Evolutionary conservation across 805 yeast genomes (phyloP).

Genomic region (Saturnispora zaruensis): DNA sequence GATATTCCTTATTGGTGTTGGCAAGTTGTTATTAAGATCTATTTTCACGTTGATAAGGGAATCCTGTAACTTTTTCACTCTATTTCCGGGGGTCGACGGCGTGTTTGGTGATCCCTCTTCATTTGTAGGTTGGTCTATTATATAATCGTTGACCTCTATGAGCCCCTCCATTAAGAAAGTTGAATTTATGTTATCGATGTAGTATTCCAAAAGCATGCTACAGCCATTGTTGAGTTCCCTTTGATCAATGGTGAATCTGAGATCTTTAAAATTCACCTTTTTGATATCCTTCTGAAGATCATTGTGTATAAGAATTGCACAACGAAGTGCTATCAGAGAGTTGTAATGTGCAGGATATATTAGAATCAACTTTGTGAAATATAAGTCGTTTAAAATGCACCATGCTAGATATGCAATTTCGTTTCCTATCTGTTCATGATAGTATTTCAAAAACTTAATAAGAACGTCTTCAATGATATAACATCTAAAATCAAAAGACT

Average conservation of each 20-base stretch:
- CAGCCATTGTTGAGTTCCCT: conserved; percentile 14
- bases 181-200: conserved; percentile 23
- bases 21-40: conserved; percentile 15
- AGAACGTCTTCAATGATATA: conserved; percentile 59
- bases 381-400: conserved; percentile 68
- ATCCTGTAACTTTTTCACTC: conserved; percentile 20
- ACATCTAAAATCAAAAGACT: conserved; percentile 72
- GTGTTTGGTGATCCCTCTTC: not conserved
- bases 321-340: conserved; percentile 57
- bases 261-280: conserved; percentile 5
- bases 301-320: conserved; percentile 35
- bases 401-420: conserved; percentile 52
- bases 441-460: conserved; percentile 49
- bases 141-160: conserved; percentile 14
- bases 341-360: conserved; percentile 69
- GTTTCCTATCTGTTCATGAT: conserved; percentile 16
- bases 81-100: conserved; percentile 6
- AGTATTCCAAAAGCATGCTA: conserved; percentile 26
- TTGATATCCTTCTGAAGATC: conserved; percentile 15
- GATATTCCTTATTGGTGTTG: not conserved
- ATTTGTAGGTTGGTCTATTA: conserved; percentile 6
- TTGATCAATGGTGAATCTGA: conserved; percentile 9
- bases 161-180: conserved; percentile 22
- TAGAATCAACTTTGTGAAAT: conserved; percentile 58
- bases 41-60: conserved; percentile 26